Evolutionary conservation across 495 filamentous ascomycete species (phyloP).

Genomic region (Parachaetomium inaequale): DNA sequence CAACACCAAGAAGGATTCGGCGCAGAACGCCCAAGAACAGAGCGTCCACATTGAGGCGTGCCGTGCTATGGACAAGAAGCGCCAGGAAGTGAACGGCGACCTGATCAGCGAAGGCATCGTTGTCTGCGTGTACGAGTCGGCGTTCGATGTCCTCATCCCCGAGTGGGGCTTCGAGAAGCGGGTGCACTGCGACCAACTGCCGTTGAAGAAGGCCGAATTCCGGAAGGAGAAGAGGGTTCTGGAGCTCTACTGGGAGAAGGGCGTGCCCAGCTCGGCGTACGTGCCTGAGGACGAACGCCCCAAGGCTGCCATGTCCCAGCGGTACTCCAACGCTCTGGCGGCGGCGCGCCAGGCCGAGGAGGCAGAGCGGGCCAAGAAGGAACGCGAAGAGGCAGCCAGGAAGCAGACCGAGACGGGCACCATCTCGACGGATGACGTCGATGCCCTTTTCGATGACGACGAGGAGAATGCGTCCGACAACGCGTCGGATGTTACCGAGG

Average conservation of each 20-base stretch:
- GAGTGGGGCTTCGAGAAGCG: conserved; percentile 99
- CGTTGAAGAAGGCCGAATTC: conserved; percentile 97
- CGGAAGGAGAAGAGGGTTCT: conserved; percentile 89
- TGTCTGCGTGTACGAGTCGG: conserved; percentile 95
- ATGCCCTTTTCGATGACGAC: conserved; percentile 91
- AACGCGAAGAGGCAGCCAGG: conserved; percentile 80
- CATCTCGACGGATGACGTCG: conserved; percentile 82
- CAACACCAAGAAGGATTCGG: conserved; percentile 99
- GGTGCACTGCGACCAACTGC: conserved; percentile 96
- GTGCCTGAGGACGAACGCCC: conserved; percentile 96
- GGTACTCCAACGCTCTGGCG: conserved; percentile 68
- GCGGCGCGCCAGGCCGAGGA: conserved; percentile 76
- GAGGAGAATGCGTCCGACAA: conserved; percentile 53
- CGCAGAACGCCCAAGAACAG: conserved; percentile 95
- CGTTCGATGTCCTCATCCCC: conserved; percentile 96
- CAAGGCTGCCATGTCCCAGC: conserved; percentile 64
- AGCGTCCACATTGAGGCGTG: conserved; percentile 98
- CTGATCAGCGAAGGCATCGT: conserved; percentile 97
- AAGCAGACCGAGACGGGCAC: conserved; percentile 91
- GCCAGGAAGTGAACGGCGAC: conserved; percentile 79
- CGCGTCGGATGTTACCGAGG: conserved; percentile 78
- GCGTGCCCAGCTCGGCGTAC: conserved; percentile 91
- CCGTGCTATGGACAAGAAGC: conserved; percentile 85
- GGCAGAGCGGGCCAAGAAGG: conserved; percentile 70
- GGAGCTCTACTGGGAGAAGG: conserved; percentile 99